phyloP scores from a whole-genome alignment of 108 stramenopile genomes.

The Epithemia pelagica region DNA sequence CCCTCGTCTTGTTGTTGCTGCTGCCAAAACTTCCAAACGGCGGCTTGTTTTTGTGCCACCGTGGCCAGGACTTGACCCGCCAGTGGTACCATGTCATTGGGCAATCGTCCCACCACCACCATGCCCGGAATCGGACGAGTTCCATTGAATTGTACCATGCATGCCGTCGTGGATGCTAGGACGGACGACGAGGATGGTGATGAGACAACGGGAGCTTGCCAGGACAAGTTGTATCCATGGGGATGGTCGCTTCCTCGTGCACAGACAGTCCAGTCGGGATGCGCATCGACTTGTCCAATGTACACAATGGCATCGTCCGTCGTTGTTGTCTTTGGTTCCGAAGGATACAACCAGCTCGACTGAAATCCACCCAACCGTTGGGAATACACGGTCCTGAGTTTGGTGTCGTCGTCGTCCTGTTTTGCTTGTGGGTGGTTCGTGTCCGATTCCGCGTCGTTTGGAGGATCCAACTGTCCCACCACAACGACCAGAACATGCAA shows the following conservation, averaged over 20 bases:
- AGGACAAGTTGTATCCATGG: slow-evolving; percentile 20
- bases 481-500: background rate
- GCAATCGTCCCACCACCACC: slow-evolving; percentile 48
- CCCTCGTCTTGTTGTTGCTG: background rate
- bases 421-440: background rate
- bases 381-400: background rate
- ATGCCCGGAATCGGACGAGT: slow-evolving; percentile 40
- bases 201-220: too few species aligned
- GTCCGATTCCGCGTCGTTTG: too few species aligned
- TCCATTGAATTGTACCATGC: too few species aligned
- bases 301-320: slow-evolving; percentile 21
- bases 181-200: too few species aligned
- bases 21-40: slow-evolving; percentile 36
- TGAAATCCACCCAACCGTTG: background rate
- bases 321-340: background rate
- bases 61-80: slow-evolving; percentile 48
- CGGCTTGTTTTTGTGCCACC: slow-evolving; percentile 52
- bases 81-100: slow-evolving; percentile 66
- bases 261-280: slow-evolving; percentile 62
- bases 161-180: too few species aligned
- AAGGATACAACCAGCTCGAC: background rate
- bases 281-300: slow-evolving; percentile 53
- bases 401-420: background rate
- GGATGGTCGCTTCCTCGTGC: slow-evolving; percentile 6
- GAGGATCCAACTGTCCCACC: background rate